Percentiles rank a stretch among this genome's conserved stretches.
phyloP scores from a whole-genome alignment of 139 green algal species.

The Coelastrella sp. region DNA sequence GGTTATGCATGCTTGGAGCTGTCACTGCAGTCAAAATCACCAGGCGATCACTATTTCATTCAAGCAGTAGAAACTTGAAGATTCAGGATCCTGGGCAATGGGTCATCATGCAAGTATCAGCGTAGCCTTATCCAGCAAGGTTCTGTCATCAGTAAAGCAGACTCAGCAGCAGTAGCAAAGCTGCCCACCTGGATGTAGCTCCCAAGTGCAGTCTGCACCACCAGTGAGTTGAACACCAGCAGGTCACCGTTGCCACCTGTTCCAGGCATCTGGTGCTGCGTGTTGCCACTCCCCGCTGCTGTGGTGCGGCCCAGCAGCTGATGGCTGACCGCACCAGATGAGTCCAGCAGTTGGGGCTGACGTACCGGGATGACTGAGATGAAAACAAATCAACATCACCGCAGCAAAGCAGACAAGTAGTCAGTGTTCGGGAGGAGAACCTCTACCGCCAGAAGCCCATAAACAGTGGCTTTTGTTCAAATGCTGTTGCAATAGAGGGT shows the following conservation, averaged over 20 bases:
- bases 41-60: no score
- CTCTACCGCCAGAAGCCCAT: background rate
- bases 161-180: background rate
- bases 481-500: no score
- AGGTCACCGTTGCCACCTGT: background rate
- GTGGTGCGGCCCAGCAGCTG: background rate
- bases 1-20: no score
- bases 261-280: background rate
- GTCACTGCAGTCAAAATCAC: no score
- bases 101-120: no score
- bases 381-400: background rate
- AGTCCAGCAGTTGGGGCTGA: slow-evolving; percentile 28
- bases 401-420: slow-evolving; percentile 8
- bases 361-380: slow-evolving; percentile 14
- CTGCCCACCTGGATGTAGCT: slow-evolving; percentile 28
- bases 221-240: slow-evolving; percentile 19
- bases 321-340: background rate
- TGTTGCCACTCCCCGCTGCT: background rate
- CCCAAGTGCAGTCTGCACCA: slow-evolving; percentile 32
- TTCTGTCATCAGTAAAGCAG: no score
- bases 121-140: no score
- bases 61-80: no score
- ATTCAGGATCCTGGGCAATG: no score
- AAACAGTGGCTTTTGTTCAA: background rate
- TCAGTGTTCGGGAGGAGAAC: background rate